phyloP scores from a whole-genome alignment of 1,284 basidiomycete genomes.

The Tilletiopsis washingtonensis region DNA sequence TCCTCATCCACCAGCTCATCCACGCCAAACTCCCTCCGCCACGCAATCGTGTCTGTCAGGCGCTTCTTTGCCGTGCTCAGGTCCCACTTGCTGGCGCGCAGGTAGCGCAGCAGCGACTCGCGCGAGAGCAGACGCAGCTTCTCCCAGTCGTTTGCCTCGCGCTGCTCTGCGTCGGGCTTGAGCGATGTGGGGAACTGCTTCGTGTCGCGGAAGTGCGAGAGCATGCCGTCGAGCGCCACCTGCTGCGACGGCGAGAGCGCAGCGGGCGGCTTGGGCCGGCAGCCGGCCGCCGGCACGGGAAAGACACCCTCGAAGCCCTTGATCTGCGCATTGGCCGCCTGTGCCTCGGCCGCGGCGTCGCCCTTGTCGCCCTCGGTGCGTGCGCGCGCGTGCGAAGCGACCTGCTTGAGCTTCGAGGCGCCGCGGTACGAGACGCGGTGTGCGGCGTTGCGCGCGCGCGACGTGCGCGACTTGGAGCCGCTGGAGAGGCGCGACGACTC shows the following conservation, averaged over 20 bases:
- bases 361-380: background rate
- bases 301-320: conserved; percentile 24
- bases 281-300: conserved; percentile 21
- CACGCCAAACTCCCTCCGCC: conserved; percentile 49
- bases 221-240: conserved; percentile 27
- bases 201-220: conserved; percentile 21
- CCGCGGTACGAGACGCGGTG: too few species aligned
- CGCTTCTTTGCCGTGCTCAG: conserved; percentile 40
- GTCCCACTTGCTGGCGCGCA: conserved; percentile 49
- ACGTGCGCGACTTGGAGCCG: too few species aligned
- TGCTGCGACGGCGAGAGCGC: conserved; percentile 25
- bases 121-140: conserved; percentile 40
- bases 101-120: conserved; percentile 46
- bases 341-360: background rate
- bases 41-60: conserved; percentile 47
- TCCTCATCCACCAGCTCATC: conserved; percentile 42
- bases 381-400: too few species aligned
- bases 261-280: conserved; percentile 16
- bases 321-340: background rate
- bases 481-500: too few species aligned
- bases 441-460: too few species aligned
- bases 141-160: conserved; percentile 39
- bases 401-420: too few species aligned
- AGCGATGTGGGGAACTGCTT: conserved; percentile 23
- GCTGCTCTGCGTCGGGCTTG: conserved; percentile 10